Evolutionary conservation across 2,329 filamentous ascomycete genomes (phyloP).

Genomic region (Juglanconis oblonga): DNA sequence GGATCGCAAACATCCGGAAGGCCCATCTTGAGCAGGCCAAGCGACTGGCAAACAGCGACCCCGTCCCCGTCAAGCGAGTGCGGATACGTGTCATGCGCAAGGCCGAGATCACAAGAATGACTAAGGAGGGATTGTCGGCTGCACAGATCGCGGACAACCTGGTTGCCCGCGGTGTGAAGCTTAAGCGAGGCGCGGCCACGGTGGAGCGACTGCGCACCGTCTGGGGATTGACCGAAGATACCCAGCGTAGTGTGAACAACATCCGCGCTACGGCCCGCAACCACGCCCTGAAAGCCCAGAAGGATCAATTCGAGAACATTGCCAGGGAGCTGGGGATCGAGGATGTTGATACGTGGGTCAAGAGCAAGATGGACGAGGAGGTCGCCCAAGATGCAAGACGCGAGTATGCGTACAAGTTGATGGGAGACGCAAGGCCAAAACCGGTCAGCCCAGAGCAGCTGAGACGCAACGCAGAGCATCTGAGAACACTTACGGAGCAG

Average conservation of each 20-base stretch:
- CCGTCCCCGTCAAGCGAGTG: not conserved
- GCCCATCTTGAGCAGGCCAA: conserved; percentile 9
- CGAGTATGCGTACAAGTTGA: conserved; percentile 7
- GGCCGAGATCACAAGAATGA: conserved; percentile 17
- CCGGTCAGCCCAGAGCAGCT: not conserved
- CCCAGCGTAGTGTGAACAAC: conserved; percentile 1
- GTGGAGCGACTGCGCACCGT: conserved; percentile 10
- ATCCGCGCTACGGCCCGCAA: conserved; percentile 2
- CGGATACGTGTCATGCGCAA: conserved; percentile 12
- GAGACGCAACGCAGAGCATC: not conserved
- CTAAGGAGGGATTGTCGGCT: conserved; percentile 3
- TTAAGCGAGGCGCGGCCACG: conserved; percentile 5
- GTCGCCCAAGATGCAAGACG: conserved; percentile 3
- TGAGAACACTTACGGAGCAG: not conserved
- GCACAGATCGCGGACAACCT: conserved; percentile 12
- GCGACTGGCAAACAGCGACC: conserved; percentile 6
- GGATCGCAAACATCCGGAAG: conserved; percentile 14
- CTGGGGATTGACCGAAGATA: conserved; percentile 4
- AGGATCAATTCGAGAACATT: conserved; percentile 11
- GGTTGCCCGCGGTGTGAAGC: conserved; percentile 3
- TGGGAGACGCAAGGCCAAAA: conserved; percentile 7
- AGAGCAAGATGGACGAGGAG: conserved; percentile 14
- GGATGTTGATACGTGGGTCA: conserved; percentile 7
- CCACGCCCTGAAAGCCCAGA: not conserved
- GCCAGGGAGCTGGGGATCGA: conserved; percentile 8